A percentile compares a stretch with the other conserved stretches of the same genome.
Evolutionary conservation across 2,329 filamentous ascomycete species (phyloP).

Genomic region (Acrocalymma vagum): DNA sequence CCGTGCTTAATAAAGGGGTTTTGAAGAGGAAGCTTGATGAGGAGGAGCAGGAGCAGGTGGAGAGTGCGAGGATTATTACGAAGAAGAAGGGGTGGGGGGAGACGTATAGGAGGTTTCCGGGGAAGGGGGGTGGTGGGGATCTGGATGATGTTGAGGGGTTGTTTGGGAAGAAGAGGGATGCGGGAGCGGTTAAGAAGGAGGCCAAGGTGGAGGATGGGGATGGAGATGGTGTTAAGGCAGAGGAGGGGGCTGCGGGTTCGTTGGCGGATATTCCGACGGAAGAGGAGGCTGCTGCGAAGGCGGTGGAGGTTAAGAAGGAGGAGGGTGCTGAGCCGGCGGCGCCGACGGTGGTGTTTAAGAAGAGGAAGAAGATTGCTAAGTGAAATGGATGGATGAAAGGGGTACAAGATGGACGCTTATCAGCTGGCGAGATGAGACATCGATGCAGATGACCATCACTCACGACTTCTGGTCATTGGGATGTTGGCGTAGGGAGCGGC

Average conservation of each 20-base stretch:
- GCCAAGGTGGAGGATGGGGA: constrained; percentile 56
- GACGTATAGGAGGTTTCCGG: constrained; percentile 55
- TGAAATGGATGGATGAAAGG: constrained; percentile 23
- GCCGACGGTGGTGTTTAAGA: constrained; percentile 76
- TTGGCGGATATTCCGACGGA: constrained; percentile 38
- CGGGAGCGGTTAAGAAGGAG: constrained; percentile 28
- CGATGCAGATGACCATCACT: background rate
- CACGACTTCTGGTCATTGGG: too few relatives aligned
- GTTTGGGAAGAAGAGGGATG: constrained; percentile 44
- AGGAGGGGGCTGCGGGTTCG: constrained; percentile 22
- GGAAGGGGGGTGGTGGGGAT: constrained; percentile 52
- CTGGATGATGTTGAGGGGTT: constrained; percentile 75
- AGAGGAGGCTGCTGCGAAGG: constrained; percentile 31
- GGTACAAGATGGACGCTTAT: background rate
- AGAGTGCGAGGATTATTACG: constrained; percentile 58
- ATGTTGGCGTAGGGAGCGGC: too few relatives aligned
- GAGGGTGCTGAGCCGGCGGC: constrained; percentile 28
- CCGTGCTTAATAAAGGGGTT: constrained; percentile 61
- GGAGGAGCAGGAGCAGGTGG: constrained; percentile 68
- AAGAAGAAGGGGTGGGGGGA: constrained; percentile 55
- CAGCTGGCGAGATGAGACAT: too few relatives aligned
- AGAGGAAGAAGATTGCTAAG: constrained; percentile 73
- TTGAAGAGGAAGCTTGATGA: constrained; percentile 70
- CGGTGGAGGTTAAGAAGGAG: constrained; percentile 29
- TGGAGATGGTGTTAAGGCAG: constrained; percentile 22